Base-by-base conservation (phyloP, 805 yeast genomes). In the Starmerella bombicola region DNA sequence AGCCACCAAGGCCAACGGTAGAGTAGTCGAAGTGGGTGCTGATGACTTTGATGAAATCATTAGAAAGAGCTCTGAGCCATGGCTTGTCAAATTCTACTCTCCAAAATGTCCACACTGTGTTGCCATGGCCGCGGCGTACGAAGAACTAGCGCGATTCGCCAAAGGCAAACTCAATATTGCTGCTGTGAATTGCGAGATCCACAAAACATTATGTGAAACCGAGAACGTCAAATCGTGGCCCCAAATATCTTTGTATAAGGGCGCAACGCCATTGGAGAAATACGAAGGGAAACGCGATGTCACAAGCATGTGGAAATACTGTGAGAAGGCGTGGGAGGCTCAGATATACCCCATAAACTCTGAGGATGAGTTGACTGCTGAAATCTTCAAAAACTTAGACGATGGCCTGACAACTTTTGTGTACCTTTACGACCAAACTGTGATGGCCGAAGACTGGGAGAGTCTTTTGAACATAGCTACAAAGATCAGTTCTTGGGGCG, bases 71-170 rank as follows among this genome's bases (percentile, higher is more conserved):
- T 41, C 42, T 22, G 62, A 61, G 46, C 58, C 63, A 18, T 65
- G 68, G 65, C 50, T 65, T 35, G 45, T 65, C 53, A 60, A 62
- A 51, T 65, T 65, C 47, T 62, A 58, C 46, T 57, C 62, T 5
- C 67, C 68, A 8, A 45, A 55, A 38, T 65, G 68, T 48, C 60
- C 62, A 16, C 65, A 63, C 49, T 66, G 68, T 47, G 45, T 40
- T 15, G 51, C 49, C 6, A 20, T 65, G 56, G 59, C 53, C 7
- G 59, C 62, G 5, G 60, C 57, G 13, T 66, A 66, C 66, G 47
- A 42, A 13, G 51, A 57, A 38, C 49, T 61, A 35, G 67, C 69
- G 7, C 37, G 39, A 12, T 35, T 46, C 30, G 46, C 55, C 41
- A 47, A 53, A 40, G 60, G 62, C 24, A 36, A 45, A 35, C 47